Evolutionary conservation across 257 asterid genomes (phyloP).

Genomic region (Scutellaria galericulata): DNA sequence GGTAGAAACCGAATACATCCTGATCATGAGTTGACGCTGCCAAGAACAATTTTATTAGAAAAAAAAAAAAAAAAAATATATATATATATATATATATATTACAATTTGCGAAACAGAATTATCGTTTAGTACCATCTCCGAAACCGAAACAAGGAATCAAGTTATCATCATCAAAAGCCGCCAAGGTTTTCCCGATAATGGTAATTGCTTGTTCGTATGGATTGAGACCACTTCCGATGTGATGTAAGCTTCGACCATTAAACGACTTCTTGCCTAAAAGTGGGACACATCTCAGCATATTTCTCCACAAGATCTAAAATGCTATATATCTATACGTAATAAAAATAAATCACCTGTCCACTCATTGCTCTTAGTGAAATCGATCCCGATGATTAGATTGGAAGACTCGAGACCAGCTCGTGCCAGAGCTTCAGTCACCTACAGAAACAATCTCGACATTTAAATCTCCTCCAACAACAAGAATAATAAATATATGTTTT

Average conservation of each 20-base stretch:
- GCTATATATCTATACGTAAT: not conserved
- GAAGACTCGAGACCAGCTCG: slow-evolving; percentile 66
- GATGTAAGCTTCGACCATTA: slow-evolving; percentile 53
- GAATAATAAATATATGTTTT: not conserved
- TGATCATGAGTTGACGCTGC: slow-evolving; percentile 90
- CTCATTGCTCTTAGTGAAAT: slow-evolving; percentile 71
- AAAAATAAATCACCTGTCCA: slow-evolving; percentile 54
- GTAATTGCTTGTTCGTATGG: slow-evolving; percentile 64
- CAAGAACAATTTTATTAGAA: slow-evolving; percentile 23
- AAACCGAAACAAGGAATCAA: slow-evolving; percentile 64
- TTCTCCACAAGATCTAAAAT: slow-evolving; percentile 18
- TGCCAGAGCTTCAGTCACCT: slow-evolving; percentile 63
- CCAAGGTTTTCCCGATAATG: slow-evolving; percentile 61
- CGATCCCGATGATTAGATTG: slow-evolving; percentile 64
- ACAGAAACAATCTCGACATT: slow-evolving; percentile 21
- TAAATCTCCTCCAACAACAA: not conserved
- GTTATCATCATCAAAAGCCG: slow-evolving; percentile 62
- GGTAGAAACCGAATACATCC: slow-evolving; percentile 82
- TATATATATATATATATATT: too few species aligned
- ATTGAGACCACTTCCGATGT: slow-evolving; percentile 49
- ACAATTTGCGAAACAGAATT: not conserved
- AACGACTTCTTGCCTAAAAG: slow-evolving; percentile 49
- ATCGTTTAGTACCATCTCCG: slow-evolving; percentile 46
- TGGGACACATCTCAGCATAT: slow-evolving; percentile 27
- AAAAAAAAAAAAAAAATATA: too few species aligned